Evolutionary conservation across 495 filamentous ascomycete species (phyloP).

Genomic region (Aspergillus campestris): DNA sequence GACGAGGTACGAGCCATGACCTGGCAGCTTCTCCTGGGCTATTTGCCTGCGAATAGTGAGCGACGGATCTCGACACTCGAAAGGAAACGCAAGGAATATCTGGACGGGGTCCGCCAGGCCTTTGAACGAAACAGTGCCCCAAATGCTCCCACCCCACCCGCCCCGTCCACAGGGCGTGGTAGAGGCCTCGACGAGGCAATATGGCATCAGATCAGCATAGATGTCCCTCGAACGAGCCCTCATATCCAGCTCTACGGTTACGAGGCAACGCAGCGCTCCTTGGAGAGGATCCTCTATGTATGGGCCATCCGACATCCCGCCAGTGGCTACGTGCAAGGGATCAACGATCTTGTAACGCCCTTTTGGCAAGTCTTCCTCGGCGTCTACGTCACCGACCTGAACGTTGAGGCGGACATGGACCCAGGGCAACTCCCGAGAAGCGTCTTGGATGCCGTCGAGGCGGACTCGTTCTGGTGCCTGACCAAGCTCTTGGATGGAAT

Average conservation of each 20-base stretch:
- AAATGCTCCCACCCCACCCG: constrained; percentile 24
- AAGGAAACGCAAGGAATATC: constrained; percentile 91
- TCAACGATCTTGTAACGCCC: constrained; percentile 95
- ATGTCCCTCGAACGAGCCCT: constrained; percentile 93
- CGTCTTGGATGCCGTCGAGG: constrained; percentile 94
- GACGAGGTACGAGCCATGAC: constrained; percentile 96
- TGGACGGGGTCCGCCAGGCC: constrained; percentile 90
- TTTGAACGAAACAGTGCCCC: constrained; percentile 63
- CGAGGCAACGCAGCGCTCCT: constrained; percentile 86
- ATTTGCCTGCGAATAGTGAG: constrained; percentile 90
- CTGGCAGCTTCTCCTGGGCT: constrained; percentile 93
- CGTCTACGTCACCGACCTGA: constrained; percentile 84
- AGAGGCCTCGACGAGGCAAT: constrained; percentile 88
- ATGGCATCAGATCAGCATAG: constrained; percentile 99
- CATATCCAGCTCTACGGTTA: constrained; percentile 92
- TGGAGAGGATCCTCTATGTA: constrained; percentile 92
- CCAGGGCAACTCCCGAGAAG: constrained; percentile 84
- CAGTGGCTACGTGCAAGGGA: constrained; percentile 95
- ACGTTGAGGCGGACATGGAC: constrained; percentile 92
- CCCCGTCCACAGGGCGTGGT: constrained; percentile 37
- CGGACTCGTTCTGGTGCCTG: constrained; percentile 96
- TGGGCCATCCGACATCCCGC: constrained; percentile 98
- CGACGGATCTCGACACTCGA: constrained; percentile 84
- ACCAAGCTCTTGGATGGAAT: constrained; percentile 96
- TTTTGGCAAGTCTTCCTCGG: constrained; percentile 98